Evolutionary conservation across 768 basidiomycete species (phyloP), one percentile per base, ranked within the genome.

Genomic region (Lactarius deliciosus): DNA sequence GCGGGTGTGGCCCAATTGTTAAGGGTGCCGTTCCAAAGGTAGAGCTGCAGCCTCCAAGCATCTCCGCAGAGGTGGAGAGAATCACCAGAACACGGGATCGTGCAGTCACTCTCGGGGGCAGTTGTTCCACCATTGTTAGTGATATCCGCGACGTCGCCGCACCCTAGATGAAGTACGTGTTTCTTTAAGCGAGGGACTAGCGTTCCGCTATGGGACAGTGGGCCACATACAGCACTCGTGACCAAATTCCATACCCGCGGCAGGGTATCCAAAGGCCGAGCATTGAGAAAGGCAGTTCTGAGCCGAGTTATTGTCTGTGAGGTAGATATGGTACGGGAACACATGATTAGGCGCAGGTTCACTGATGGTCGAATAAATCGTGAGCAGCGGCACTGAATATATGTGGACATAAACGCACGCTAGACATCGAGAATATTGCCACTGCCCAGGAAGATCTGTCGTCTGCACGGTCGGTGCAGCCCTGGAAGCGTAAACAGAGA

Each of bases 31-130:
- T 53, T 53, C 50, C 50, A 53, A 15, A 53, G 50, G 25, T 53
- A 53, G 50, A 53, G 50, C 13, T 53, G 50, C 11, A 53, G 6
- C 25, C 50, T 53, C 22, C 22, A 75, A 0, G 79, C 81, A 38
- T 82, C 84, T 55, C 91, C 91, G 72, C 91, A 92, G 0, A 88
- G 73, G 70, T 90, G 86, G 22, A 81, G 73, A 0, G 88, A 85
- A 72, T 91, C 89, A 0, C 89, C 91, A 22, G 88, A 81, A 75
- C 91, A 92, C 28, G 87, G 77, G 28, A 80, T 75, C 34, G 74
- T 73, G 56, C 84, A 85, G 20, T 82, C 74, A 0, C 76, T 74
- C 45, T 77, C 80, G 0, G 78, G 58, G 20, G 75, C 75, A 32
- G 75, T 68, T 0, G 72, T 71, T n/a, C 74, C 79, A n/a, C 74